phyloP scores from a whole-genome alignment of 1,284 basidiomycete genomes.

The Gastroboletus turbinatus region DNA sequence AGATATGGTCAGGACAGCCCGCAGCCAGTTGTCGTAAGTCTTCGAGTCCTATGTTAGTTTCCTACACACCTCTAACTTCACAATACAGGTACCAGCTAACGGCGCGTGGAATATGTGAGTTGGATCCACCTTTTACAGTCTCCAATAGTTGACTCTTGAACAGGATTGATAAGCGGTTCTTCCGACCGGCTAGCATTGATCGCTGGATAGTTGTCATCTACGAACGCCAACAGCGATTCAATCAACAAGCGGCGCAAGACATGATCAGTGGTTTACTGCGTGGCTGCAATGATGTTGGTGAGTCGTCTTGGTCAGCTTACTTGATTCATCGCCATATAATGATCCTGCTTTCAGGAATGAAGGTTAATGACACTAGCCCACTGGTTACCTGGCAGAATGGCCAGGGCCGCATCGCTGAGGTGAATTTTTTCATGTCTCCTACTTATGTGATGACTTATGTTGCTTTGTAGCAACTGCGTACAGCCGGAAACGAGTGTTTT shows the following conservation, averaged over 20 bases:
- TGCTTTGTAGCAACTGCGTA: conserved; percentile 44
- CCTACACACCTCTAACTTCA: not conserved
- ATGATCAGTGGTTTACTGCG: conserved; percentile 50
- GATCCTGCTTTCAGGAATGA: conserved; percentile 45
- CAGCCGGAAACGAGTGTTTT: conserved; percentile 45
- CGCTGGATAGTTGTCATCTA: conserved; percentile 66
- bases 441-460: conserved; percentile 2
- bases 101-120: conserved; percentile 71
- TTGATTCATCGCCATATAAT: not conserved
- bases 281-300: conserved; percentile 56
- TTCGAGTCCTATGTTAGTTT: not conserved
- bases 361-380: conserved; percentile 41
- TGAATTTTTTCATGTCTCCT: conserved; percentile 22
- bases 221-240: conserved; percentile 56
- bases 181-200: conserved; percentile 46
- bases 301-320: conserved; percentile 25
- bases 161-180: conserved; percentile 69
- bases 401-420: conserved; percentile 51
- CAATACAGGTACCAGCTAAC: conserved; percentile 50
- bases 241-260: conserved; percentile 41
- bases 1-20: conserved; percentile 55
- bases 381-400: conserved; percentile 52
- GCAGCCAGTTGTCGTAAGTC: conserved; percentile 53
- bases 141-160: conserved; percentile 3
- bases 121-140: not conserved